Conservation (phyloP, 371 early-diverging fungal species). For the Catenaria anguillulae region DNA sequence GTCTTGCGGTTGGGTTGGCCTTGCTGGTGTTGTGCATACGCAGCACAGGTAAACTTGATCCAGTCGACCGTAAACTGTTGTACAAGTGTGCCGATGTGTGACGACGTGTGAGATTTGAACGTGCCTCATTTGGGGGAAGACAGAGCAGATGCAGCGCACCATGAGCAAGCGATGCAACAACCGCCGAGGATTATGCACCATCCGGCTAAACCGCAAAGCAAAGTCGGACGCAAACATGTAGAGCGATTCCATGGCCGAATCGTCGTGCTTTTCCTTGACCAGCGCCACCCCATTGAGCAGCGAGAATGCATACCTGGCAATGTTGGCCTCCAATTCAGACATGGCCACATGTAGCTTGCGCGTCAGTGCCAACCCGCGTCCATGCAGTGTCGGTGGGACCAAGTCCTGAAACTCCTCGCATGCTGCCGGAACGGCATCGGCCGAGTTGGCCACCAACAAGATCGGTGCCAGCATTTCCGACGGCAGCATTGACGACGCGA, state of each 20-base stretch:
- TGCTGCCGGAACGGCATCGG: neutral
- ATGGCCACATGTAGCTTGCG: neutral
- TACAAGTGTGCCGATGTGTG: no score
- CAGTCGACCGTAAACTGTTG: slow-evolving; percentile 22
- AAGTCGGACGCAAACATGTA: neutral
- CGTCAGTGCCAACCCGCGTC: neutral
- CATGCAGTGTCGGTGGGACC: no score
- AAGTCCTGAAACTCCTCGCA: neutral
- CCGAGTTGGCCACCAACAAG: neutral
- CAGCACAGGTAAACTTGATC: slow-evolving; percentile 46
- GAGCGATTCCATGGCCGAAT: neutral
- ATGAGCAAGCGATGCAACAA: neutral
- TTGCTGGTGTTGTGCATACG: neutral
- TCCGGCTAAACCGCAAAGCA: neutral
- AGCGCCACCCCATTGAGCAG: neutral
- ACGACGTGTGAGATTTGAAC: no score
- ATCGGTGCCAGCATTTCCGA: neutral
- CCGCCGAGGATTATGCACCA: neutral
- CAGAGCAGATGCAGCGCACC: no score
- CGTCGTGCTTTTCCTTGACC: neutral
- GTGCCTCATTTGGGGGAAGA: no score
- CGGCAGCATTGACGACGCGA: neutral
- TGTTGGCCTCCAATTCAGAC: neutral
- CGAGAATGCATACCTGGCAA: neutral
- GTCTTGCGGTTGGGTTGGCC: slow-evolving; percentile 61